Percentiles rank a stretch among this genome's conserved stretches.
Conservation (phyloP, 192 early-diverging fungal species). For the Coemansia sp. region DNA sequence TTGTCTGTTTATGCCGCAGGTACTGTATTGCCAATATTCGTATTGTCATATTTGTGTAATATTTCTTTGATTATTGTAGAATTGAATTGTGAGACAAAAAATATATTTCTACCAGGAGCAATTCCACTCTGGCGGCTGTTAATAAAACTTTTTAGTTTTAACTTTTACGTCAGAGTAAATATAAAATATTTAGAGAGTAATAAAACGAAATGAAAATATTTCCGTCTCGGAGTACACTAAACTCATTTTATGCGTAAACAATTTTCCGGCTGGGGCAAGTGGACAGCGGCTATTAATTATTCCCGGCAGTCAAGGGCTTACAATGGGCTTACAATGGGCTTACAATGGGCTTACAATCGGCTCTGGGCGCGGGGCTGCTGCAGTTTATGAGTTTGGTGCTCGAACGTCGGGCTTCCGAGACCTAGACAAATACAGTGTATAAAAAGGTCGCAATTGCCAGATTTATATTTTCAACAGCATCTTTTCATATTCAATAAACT, state of each 20-base stretch:
- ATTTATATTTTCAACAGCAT: background rate
- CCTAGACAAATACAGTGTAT: background rate
- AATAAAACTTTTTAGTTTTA: too few relatives aligned
- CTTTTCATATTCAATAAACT: background rate
- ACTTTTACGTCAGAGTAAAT: too few relatives aligned
- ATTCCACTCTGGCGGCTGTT: too few relatives aligned
- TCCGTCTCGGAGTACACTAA: background rate
- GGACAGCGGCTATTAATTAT: background rate
- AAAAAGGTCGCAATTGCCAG: background rate
- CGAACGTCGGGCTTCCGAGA: slow-evolving; percentile 1
- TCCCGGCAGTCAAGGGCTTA: background rate
- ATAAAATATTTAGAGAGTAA: too few relatives aligned
- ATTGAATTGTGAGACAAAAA: too few relatives aligned
- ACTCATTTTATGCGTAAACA: background rate
- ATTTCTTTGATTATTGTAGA: too few relatives aligned
- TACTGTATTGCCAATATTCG: too few relatives aligned
- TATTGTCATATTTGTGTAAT: too few relatives aligned
- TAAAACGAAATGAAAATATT: background rate
- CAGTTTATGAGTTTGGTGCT: background rate
- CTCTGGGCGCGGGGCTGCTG: background rate
- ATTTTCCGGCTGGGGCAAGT: slow-evolving; percentile 1
- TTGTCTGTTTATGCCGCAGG: too few relatives aligned
- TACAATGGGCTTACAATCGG: background rate
- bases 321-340: background rate
- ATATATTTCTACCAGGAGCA: too few relatives aligned